Evolutionary conservation across 768 basidiomycete species (phyloP).

Genomic region (Stropharia rugosoannulata): DNA sequence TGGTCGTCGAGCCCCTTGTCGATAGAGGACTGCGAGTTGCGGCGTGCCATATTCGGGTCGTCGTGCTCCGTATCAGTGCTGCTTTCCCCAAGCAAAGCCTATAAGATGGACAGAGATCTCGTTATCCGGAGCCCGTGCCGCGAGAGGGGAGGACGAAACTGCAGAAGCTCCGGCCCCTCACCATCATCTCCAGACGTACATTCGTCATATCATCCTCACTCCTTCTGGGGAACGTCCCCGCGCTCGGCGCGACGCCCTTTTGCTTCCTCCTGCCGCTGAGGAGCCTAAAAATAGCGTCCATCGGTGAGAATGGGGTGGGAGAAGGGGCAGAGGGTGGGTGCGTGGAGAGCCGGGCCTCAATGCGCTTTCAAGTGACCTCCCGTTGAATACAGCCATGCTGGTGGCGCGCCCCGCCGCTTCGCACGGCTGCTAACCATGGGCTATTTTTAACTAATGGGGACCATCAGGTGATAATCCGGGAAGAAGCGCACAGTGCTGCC

Average conservation of each 20-base stretch:
- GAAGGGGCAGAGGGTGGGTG: neutral
- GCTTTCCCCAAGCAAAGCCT: neutral
- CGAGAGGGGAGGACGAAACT: neutral
- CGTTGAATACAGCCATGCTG: neutral
- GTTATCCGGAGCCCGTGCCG: too few species aligned
- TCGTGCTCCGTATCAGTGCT: neutral
- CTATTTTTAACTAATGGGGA: too few species aligned
- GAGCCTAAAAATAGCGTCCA: neutral
- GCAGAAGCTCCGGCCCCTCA: neutral
- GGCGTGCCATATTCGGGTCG: neutral
- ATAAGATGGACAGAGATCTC: neutral
- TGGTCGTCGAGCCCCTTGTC: conserved; percentile 22
- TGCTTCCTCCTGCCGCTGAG: neutral
- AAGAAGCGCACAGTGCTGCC: too few species aligned
- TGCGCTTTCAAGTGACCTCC: neutral
- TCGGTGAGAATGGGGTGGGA: neutral
- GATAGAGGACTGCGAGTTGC: conserved; percentile 16
- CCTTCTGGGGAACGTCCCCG: neutral
- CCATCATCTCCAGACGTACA: conserved; percentile 2
- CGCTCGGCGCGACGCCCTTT: neutral
- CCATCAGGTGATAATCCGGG: too few species aligned
- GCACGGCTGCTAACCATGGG: too few species aligned
- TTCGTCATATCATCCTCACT: neutral
- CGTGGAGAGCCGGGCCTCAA: neutral
- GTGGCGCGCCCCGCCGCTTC: too few species aligned